Percentiles rank a stretch among this genome's conserved stretches.
Evolutionary conservation across 805 yeast species (phyloP).

Genomic region (Sugiyamaella chiloensis): DNA sequence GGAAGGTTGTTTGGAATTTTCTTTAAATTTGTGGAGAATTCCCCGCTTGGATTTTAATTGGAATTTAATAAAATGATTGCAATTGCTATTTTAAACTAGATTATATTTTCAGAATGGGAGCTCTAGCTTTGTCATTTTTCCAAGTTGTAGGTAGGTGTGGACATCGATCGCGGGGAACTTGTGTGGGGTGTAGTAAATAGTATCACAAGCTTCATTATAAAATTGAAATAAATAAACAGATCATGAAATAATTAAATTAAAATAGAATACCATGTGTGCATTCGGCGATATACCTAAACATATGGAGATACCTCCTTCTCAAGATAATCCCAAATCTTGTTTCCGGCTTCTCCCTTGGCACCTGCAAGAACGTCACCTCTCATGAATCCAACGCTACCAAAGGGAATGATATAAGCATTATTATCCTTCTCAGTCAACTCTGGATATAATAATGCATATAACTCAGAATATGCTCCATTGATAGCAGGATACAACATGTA

Average conservation of each 20-base stretch:
- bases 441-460: constrained; percentile 44
- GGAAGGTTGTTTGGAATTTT: too few species aligned
- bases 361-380: constrained; percentile 39
- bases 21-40: too few species aligned
- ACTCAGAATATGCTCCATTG: constrained; percentile 45
- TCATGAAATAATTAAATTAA: not conserved
- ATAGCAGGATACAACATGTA: constrained; percentile 23
- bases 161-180: too few species aligned
- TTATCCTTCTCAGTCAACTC: constrained; percentile 33
- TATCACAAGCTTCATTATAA: too few species aligned
- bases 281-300: constrained; percentile 1
- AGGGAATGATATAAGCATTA: constrained; percentile 42
- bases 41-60: too few species aligned
- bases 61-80: too few species aligned
- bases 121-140: too few species aligned
- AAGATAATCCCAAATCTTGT: constrained; percentile 36
- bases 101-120: too few species aligned
- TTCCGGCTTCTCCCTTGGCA: constrained; percentile 34
- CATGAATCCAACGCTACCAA: constrained; percentile 39
- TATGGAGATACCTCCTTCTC: constrained; percentile 27
- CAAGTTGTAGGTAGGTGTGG: too few species aligned
- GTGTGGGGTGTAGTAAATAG: too few species aligned
- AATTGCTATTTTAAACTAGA: too few species aligned
- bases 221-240: too few species aligned
- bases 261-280: not conserved